Conservation (phyloP, 176 grass and related monocot species). For the Raddia distichophylla region DNA sequence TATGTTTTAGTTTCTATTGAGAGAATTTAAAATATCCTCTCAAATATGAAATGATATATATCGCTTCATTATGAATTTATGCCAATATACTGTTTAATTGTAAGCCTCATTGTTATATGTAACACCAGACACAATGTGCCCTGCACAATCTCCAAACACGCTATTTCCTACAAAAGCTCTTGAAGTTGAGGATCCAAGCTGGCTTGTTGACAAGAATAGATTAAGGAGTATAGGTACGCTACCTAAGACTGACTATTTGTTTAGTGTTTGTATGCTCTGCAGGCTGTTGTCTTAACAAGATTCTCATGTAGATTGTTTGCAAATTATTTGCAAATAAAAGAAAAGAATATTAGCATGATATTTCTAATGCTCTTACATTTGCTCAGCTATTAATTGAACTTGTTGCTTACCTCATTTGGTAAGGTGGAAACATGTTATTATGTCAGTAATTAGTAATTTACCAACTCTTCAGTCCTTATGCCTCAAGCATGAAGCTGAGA, state of each 20-base stretch:
- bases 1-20: constrained; percentile 1
- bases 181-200: constrained; percentile 72
- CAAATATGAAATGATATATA: constrained; percentile 24
- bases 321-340: background rate
- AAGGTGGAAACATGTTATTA: background rate
- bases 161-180: constrained; percentile 40
- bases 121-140: constrained; percentile 13
- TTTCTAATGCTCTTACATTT: constrained; percentile 11
- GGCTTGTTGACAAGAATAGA: constrained; percentile 72
- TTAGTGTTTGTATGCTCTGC: constrained; percentile 11
- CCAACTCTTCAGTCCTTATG: background rate
- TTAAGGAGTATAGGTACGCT: constrained; percentile 77
- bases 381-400: background rate
- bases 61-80: constrained; percentile 31
- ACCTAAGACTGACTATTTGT: background rate
- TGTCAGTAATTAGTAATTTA: background rate
- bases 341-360: background rate
- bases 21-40: constrained; percentile 14
- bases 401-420: constrained; percentile 9
- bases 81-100: constrained; percentile 15
- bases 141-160: constrained; percentile 43
- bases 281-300: constrained; percentile 21
- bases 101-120: constrained; percentile 18
- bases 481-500: background rate
- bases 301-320: background rate